Percentiles rank a stretch among this genome's conserved stretches.
Conservation (phyloP, 306 rosid genomes). For the Lagenaria siceraria region DNA sequence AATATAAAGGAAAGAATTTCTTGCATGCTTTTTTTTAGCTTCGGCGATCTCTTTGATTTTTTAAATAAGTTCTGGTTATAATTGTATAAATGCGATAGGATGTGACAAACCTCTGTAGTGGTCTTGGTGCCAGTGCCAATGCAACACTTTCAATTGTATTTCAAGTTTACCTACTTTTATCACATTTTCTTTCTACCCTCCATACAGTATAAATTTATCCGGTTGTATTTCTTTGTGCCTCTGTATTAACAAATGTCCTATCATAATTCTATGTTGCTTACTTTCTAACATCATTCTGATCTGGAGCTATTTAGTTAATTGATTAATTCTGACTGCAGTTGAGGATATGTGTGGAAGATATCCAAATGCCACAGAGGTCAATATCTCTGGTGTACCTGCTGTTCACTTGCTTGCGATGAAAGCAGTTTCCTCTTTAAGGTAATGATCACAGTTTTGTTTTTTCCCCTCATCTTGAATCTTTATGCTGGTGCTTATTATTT, state of each 20-base stretch:
- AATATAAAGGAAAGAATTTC: not conserved
- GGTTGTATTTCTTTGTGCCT: not conserved
- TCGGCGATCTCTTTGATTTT: not conserved
- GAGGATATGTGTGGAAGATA: conserved; percentile 92
- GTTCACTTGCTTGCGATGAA: conserved; percentile 61
- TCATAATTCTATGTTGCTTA: not conserved
- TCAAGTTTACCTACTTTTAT: not conserved
- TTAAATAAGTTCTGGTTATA: not conserved
- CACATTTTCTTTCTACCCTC: not conserved
- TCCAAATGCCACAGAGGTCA: conserved; percentile 88
- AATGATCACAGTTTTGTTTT: not conserved
- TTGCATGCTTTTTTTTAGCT: not conserved
- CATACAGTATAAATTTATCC: not conserved
- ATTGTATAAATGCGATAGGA: not conserved
- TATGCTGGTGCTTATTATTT: conserved; percentile 18
- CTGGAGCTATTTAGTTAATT: not conserved
- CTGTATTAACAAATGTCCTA: not conserved
- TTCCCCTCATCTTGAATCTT: not conserved
- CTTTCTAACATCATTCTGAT: not conserved
- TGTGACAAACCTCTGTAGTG: not conserved
- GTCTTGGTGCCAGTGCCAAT: not conserved
- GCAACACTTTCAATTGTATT: not conserved
- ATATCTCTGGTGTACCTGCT: conserved; percentile 53
- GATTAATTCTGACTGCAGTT: conserved; percentile 35
- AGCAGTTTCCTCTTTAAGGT: conserved; percentile 71